These are phyloP conservation scores for Cenchrus purpureus DNA, from an alignment of 176 grass and related monocot species.

Conservation along the genomic window DNA sequence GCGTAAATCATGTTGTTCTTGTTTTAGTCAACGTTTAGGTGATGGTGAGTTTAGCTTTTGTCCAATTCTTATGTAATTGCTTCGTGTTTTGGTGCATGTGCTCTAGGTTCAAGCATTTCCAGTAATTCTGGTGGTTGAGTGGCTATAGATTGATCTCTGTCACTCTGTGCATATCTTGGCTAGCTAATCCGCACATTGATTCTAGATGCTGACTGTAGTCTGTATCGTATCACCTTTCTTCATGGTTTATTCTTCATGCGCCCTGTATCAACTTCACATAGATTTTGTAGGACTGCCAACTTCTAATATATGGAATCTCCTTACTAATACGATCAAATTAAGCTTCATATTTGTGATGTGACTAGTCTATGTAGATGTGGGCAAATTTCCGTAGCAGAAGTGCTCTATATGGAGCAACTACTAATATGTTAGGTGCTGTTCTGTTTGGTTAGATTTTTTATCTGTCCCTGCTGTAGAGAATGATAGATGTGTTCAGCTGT, in stretches of 20 bases:
- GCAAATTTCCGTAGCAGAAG: background rate
- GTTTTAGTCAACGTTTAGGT: background rate
- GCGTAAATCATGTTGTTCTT: background rate
- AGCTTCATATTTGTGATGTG: conserved; percentile 11
- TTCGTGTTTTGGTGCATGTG: background rate
- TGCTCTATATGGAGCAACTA: background rate
- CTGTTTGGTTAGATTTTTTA: background rate
- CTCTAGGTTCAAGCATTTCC: background rate
- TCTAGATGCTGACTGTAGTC: conserved; percentile 4
- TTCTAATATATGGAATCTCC: background rate
- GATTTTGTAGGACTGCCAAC: background rate
- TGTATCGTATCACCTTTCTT: too few relatives aligned
- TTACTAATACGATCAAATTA: conserved; percentile 17
- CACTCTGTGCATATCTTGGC: background rate
- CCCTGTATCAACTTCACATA: background rate
- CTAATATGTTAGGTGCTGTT: background rate
- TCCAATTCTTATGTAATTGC: conserved; percentile 11
- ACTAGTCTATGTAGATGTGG: background rate
- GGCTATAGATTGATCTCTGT: background rate
- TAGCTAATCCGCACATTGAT: background rate
- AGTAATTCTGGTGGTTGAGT: background rate
- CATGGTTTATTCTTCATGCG: background rate
- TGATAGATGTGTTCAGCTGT: background rate
- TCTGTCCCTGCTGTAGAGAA: background rate
- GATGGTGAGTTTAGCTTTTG: background rate